These are phyloP conservation scores for Fonsecaea pedrosoi DNA, from an alignment of 2,329 filamentous ascomycete species.

Conservation along the genomic window DNA sequence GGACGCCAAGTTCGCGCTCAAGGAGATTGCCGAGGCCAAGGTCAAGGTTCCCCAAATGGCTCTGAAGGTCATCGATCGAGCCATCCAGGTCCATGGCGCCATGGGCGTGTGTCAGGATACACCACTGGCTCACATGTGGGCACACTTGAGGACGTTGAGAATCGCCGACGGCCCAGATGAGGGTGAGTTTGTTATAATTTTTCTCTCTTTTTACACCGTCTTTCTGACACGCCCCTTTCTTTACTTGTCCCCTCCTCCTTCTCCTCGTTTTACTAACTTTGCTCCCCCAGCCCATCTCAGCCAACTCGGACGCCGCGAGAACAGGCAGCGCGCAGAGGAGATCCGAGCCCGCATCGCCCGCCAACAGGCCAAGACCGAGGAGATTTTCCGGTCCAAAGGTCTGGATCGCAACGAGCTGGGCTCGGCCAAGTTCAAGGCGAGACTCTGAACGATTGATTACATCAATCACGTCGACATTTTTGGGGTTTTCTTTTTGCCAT, in stretches of 20 bases:
- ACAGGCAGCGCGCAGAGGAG: constrained; percentile 43
- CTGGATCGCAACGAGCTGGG: constrained; percentile 27
- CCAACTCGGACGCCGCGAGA: constrained; percentile 63
- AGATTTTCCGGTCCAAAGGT: constrained; percentile 31
- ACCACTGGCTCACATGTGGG: constrained; percentile 71
- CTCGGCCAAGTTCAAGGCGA: constrained; percentile 31
- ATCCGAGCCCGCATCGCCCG: constrained; percentile 27
- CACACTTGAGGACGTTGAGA: constrained; percentile 85
- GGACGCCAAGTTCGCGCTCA: constrained; percentile 85
- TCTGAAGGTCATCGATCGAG: constrained; percentile 90
- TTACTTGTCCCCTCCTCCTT: too few species aligned
- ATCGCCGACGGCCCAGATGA: constrained; percentile 96
- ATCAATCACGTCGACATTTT: not conserved
- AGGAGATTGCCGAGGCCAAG: constrained; percentile 95
- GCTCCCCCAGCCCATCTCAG: constrained; percentile 70
- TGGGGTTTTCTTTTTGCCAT: not conserved
- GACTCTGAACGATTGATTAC: constrained; percentile 16
- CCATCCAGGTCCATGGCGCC: constrained; percentile 89
- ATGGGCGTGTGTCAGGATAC: constrained; percentile 95
- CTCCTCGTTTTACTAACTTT: not conserved
- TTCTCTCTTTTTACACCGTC: constrained; percentile 72
- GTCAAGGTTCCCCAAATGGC: constrained; percentile 83
- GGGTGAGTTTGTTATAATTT: constrained; percentile 77
- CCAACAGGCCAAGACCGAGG: constrained; percentile 27
- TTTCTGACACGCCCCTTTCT: not conserved